A percentile compares a stretch with the other conserved stretches of the same genome.
Conservation (phyloP, 139 green algal genomes). For the Limnomonas spitsbergensis region DNA sequence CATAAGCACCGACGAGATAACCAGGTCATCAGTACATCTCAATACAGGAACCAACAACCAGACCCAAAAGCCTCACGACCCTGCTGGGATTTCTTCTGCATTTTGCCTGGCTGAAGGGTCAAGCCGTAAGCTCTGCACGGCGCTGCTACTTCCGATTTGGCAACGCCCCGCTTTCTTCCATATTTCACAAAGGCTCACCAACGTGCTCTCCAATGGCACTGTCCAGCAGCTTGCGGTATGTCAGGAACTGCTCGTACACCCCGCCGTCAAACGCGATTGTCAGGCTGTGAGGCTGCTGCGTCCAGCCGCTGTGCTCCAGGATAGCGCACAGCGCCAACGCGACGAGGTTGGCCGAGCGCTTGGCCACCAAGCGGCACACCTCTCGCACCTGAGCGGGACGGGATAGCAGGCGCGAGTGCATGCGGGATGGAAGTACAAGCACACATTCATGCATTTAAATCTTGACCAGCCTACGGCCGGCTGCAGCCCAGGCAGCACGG, state of each 20-base stretch:
- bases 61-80: not conserved
- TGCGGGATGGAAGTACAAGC: not conserved
- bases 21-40: not conserved
- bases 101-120: not conserved
- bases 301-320: conserved; percentile 47
- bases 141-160: not conserved
- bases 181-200: not conserved
- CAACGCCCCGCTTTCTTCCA: not conserved
- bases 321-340: conserved; percentile 57
- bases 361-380: conserved; percentile 66
- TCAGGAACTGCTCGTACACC: conserved; percentile 54
- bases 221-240: conserved; percentile 45
- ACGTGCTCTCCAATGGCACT: conserved; percentile 19
- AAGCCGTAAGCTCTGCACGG: too few species aligned
- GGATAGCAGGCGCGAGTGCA: too few species aligned
- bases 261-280: conserved; percentile 67
- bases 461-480: too few species aligned
- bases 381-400: conserved; percentile 47
- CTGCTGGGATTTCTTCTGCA: not conserved
- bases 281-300: conserved; percentile 6
- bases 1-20: too few species aligned
- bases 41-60: not conserved
- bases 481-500: not conserved
- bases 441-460: too few species aligned
- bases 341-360: conserved; percentile 56